These are phyloP conservation scores for Lepiota venenata DNA, from an alignment of 768 basidiomycete genomes.

Conservation along the genomic window DNA sequence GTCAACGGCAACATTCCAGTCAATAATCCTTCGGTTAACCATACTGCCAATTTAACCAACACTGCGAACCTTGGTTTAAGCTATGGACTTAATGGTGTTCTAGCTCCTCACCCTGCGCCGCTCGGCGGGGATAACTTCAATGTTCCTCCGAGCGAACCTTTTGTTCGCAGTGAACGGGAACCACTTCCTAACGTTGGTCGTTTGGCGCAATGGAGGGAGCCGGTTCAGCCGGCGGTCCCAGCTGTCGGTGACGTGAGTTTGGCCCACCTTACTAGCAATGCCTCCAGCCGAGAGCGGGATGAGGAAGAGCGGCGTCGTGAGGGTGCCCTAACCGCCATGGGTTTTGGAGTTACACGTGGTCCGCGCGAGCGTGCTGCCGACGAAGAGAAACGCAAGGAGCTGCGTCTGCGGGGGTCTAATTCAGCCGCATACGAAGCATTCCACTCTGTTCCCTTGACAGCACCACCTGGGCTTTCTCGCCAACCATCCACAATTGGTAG, in stretches of 20 bases:
- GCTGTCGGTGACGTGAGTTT: conserved; percentile 10
- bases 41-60: conserved; percentile 6
- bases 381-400: conserved; percentile 57
- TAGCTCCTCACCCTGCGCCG: neutral
- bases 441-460: conserved; percentile 48
- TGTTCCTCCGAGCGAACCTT: conserved; percentile 5
- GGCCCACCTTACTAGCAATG: conserved; percentile 3
- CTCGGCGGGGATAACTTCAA: conserved; percentile 5
- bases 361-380: conserved; percentile 63
- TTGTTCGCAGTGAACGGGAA: conserved; percentile 13
- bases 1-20: conserved; percentile 18
- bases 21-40: conserved; percentile 19
- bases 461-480: conserved; percentile 31
- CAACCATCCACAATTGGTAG: conserved; percentile 29
- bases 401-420: conserved; percentile 38
- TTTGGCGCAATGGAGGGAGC: conserved; percentile 13
- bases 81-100: conserved; percentile 1
- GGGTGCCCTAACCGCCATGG: conserved; percentile 32
- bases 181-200: conserved; percentile 12
- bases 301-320: conserved; percentile 51
- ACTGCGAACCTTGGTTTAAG: neutral
- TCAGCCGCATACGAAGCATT: conserved; percentile 73
- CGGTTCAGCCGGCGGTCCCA: conserved; percentile 13
- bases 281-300: conserved; percentile 20
- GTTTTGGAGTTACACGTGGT: conserved; percentile 41